phyloP scores from a whole-genome alignment of 108 stramenopile genomes.

The Parietichytrium sp. region DNA sequence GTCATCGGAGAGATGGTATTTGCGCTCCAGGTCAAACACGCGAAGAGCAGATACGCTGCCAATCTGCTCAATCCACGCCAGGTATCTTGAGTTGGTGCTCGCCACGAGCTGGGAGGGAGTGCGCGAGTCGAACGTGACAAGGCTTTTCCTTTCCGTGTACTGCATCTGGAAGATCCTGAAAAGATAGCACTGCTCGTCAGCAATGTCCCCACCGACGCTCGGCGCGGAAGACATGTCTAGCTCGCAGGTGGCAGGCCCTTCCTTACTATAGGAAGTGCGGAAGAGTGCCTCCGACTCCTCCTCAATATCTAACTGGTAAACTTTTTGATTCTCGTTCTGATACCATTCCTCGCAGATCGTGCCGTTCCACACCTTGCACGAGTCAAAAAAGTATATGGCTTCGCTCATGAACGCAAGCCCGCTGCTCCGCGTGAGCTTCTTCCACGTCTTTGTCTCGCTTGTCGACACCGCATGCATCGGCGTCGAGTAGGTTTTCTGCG shows the following conservation, averaged over 20 bases:
- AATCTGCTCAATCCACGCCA: not conserved
- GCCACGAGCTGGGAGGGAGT: not conserved
- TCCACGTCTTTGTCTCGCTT: not conserved
- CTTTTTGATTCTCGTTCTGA: not conserved
- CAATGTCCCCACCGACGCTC: not conserved
- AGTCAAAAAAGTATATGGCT: not conserved
- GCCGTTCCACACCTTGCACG: not conserved
- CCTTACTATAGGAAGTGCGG: not conserved
- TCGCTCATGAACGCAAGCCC: not conserved
- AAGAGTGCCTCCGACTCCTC: not conserved
- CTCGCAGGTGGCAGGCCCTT: not conserved
- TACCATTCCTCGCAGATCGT: not conserved
- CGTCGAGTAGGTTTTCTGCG: not conserved
- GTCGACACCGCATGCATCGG: not conserved
- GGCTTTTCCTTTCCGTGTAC: not conserved
- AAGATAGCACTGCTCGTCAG: not conserved
- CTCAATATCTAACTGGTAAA: not conserved
- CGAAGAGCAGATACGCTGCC: not conserved
- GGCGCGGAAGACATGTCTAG: slow-evolving; percentile 9
- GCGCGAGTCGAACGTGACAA: not conserved
- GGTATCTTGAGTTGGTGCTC: not conserved
- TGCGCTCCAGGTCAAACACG: not conserved
- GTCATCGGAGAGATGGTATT: not conserved
- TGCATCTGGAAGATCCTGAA: not conserved
- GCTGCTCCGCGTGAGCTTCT: not conserved